Evolutionary conservation across 2,329 filamentous ascomycete genomes (phyloP).

Genomic region (Fusarium tupiense): DNA sequence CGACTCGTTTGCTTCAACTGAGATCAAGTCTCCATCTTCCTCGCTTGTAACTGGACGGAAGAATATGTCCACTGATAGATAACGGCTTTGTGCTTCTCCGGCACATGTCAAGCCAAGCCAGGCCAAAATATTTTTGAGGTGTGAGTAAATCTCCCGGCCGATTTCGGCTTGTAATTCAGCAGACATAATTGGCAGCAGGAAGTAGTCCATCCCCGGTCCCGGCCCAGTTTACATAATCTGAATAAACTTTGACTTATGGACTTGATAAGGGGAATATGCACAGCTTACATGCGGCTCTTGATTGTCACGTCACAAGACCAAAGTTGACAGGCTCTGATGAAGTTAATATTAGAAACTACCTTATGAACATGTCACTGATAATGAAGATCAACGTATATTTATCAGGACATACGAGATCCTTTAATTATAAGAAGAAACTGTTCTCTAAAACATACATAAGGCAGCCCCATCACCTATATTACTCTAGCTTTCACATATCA

Average conservation of each 20-base stretch:
- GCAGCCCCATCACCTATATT: background rate
- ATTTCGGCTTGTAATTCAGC: constrained; percentile 42
- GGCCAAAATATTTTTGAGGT: constrained; percentile 3
- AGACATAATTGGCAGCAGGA: constrained; percentile 35
- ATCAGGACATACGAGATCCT: background rate
- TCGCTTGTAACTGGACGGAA: constrained; percentile 3
- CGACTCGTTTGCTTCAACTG: background rate
- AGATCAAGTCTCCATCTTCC: background rate
- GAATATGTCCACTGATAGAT: constrained; percentile 16
- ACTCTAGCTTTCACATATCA: background rate
- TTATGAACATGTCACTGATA: background rate
- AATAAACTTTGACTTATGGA: constrained; percentile 17
- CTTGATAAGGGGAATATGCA: constrained; percentile 36
- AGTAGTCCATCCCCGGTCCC: constrained; percentile 11
- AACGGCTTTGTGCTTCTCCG: background rate
- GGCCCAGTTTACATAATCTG: constrained; percentile 34
- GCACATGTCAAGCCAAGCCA: constrained; percentile 3
- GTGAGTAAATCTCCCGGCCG: constrained; percentile 32
- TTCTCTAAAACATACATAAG: background rate
- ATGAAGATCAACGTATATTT: background rate
- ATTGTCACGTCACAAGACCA: constrained; percentile 17
- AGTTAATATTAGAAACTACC: background rate
- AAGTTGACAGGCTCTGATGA: background rate
- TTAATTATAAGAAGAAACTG: background rate
- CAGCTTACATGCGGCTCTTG: constrained; percentile 8